Percentiles rank a stretch among this genome's conserved stretches.
phyloP scores from a whole-genome alignment of 2,329 filamentous ascomycete genomes.

The Pseudogymnoascus sp. region DNA sequence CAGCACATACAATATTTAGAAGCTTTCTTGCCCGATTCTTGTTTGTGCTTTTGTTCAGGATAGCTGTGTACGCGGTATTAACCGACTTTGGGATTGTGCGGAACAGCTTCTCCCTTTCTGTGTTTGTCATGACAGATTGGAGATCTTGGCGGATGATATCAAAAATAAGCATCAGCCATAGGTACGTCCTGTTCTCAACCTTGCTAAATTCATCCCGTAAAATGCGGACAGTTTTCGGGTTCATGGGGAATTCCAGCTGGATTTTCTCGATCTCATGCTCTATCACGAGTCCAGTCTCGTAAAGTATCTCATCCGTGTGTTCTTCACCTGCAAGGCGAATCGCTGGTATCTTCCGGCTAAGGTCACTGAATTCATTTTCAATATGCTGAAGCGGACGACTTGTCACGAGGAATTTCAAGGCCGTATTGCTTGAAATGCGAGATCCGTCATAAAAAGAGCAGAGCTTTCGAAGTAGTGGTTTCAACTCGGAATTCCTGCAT shows the following conservation, averaged over 20 bases:
- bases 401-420: constrained; percentile 34
- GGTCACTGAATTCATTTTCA: constrained; percentile 22
- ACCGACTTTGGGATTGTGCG: constrained; percentile 25
- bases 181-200: constrained; percentile 19
- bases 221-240: not conserved
- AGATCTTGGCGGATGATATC: constrained; percentile 19
- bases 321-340: constrained; percentile 35
- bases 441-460: constrained; percentile 7
- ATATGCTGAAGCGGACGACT: constrained; percentile 33
- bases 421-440: not conserved
- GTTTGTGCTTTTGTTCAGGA: constrained; percentile 30
- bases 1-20: constrained; percentile 33
- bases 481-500: constrained; percentile 26
- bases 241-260: not conserved
- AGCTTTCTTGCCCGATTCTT: constrained; percentile 27
- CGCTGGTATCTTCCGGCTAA: constrained; percentile 24
- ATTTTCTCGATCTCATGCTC: constrained; percentile 25
- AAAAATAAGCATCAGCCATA: constrained; percentile 22
- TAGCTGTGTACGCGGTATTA: constrained; percentile 33
- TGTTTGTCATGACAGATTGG: constrained; percentile 22
- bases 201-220: not conserved
- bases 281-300: constrained; percentile 35
- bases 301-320: constrained; percentile 31
- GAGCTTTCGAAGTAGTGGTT: constrained; percentile 18
- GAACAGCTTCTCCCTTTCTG: constrained; percentile 18